Percentiles rank a stretch among this genome's conserved stretches.
Evolutionary conservation across 305 asterid species (phyloP).

Genomic region (Fraxinus angustifolia): DNA sequence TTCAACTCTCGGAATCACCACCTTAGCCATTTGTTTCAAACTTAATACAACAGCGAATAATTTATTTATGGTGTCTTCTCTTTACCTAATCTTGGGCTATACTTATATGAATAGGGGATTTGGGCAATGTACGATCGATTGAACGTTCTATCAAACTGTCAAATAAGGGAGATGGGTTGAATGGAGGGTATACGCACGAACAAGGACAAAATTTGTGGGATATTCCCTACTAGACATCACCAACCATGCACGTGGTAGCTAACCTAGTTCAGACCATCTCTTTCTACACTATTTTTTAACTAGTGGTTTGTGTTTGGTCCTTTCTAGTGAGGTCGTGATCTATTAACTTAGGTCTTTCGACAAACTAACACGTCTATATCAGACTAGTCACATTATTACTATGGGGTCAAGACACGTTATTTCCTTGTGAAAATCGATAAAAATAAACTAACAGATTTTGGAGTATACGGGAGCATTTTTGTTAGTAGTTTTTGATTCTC

Average conservation of each 20-base stretch:
- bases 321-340: neutral
- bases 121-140: neutral
- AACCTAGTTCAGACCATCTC: neutral
- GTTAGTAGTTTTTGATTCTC: neutral
- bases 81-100: neutral
- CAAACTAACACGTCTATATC: neutral
- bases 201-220: neutral
- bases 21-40: slow-evolving; percentile 11
- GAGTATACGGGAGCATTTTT: neutral
- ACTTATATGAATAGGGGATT: neutral
- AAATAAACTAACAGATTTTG: neutral
- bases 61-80: neutral
- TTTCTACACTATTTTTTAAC: neutral
- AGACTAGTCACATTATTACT: neutral
- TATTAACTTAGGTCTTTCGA: neutral
- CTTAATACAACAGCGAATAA: neutral
- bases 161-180: neutral
- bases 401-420: neutral
- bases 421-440: neutral
- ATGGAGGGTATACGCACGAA: neutral
- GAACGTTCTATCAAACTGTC: neutral
- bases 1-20: slow-evolving; percentile 44
- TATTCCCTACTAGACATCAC: neutral
- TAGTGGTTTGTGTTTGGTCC: neutral
- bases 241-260: neutral